Evolutionary conservation across 768 basidiomycete genomes (phyloP).

Genomic region (Leccinum pellstonianum): DNA sequence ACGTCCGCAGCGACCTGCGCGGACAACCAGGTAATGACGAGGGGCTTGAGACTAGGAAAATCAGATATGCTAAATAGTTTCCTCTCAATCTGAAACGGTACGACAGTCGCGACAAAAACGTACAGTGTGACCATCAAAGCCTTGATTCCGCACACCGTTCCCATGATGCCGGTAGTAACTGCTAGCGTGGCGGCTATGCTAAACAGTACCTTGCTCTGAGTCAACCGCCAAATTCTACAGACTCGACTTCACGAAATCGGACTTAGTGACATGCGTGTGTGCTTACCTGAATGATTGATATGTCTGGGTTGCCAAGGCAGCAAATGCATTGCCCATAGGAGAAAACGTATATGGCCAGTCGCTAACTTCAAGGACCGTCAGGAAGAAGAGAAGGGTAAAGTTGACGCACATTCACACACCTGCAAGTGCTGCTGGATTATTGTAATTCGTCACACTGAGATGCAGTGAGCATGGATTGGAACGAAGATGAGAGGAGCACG

Average conservation of each 20-base stretch:
- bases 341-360: slow-evolving; percentile 53
- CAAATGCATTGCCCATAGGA: slow-evolving; percentile 45
- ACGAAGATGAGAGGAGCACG: background rate
- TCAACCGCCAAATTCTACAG: slow-evolving; percentile 19
- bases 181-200: background rate
- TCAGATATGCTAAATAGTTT: background rate
- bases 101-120: background rate
- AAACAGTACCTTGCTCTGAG: background rate
- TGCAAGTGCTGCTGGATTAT: background rate
- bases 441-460: background rate
- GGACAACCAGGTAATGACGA: background rate
- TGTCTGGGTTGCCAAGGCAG: slow-evolving; percentile 47
- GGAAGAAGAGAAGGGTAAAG: background rate
- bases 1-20: background rate
- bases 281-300: slow-evolving; percentile 47
- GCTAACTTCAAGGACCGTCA: slow-evolving; percentile 30
- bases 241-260: background rate
- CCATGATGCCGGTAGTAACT: background rate
- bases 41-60: background rate
- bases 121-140: background rate
- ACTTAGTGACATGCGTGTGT: background rate
- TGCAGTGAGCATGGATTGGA: background rate
- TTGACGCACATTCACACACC: background rate
- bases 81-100: background rate
- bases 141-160: background rate